phyloP scores from a whole-genome alignment of 192 early-diverging fungal species.

The Rhizoclosmatium sp. region DNA sequence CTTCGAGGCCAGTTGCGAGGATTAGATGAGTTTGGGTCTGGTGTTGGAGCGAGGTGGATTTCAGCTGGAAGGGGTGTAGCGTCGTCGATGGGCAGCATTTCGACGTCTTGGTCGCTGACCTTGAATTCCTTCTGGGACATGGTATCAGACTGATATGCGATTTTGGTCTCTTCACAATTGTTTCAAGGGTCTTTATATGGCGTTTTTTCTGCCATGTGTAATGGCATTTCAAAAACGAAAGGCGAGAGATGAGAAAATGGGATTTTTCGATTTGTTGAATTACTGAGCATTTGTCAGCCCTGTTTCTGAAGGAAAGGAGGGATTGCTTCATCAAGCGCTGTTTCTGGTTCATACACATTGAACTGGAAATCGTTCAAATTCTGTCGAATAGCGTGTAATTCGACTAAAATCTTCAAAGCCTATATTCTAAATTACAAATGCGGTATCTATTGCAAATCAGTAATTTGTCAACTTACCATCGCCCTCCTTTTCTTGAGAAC shows the following conservation, averaged over 20 bases:
- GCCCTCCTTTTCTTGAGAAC: slow-evolving; percentile 6
- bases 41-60: background rate
- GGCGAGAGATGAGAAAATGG: background rate
- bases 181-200: background rate
- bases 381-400: background rate
- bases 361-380: background rate
- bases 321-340: background rate
- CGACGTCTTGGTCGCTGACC: no score
- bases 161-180: no score
- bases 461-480: slow-evolving; percentile 3
- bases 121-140: no score
- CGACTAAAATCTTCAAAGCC: background rate
- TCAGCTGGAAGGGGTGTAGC: background rate
- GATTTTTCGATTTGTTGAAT: background rate
- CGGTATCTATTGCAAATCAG: background rate
- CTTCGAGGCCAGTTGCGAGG: slow-evolving; percentile 14
- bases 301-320: background rate
- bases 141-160: no score
- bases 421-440: background rate
- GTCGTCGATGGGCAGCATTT: no score
- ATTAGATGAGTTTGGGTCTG: slow-evolving; percentile 8
- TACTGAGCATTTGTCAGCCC: no score
- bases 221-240: background rate
- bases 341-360: background rate
- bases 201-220: background rate